Percentiles rank a stretch among this genome's conserved stretches.
These are phyloP conservation scores for Dendrobium nobile DNA, from an alignment of 106 monocot genomes.

Conservation along the genomic window DNA sequence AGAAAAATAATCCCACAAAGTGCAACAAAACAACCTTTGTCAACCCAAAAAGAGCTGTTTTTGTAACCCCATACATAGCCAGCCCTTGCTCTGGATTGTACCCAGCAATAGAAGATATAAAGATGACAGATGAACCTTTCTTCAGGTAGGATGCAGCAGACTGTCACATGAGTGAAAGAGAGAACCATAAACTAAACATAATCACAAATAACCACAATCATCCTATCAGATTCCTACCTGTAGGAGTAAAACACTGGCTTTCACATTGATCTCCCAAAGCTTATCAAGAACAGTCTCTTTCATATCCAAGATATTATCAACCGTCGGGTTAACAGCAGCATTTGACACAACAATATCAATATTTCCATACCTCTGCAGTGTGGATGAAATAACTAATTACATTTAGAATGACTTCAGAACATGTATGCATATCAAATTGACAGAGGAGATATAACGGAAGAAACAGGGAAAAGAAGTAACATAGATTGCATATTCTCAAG, in stretches of 20 bases:
- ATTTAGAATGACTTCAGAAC: background rate
- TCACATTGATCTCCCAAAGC: constrained; percentile 95
- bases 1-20: background rate
- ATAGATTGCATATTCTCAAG: background rate
- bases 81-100: constrained; percentile 47
- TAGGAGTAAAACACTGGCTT: constrained; percentile 64
- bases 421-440: background rate
- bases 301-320: constrained; percentile 55
- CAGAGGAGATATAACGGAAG: background rate
- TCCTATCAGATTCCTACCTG: constrained; percentile 33
- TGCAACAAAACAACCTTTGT: constrained; percentile 56
- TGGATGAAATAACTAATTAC: background rate
- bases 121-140: constrained; percentile 80
- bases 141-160: constrained; percentile 52
- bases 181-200: background rate
- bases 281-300: constrained; percentile 86
- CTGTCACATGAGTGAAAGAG: constrained; percentile 20
- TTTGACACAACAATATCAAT: constrained; percentile 96
- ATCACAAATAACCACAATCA: constrained; percentile 1
- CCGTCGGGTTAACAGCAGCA: constrained; percentile 86
- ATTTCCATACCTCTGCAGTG: constrained; percentile 64
- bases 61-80: constrained; percentile 94
- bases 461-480: background rate
- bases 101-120: constrained; percentile 79
- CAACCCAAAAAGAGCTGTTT: constrained; percentile 90